Base-by-base conservation (phyloP, 768 basidiomycete genomes). In the Termitomyces sp. region DNA sequence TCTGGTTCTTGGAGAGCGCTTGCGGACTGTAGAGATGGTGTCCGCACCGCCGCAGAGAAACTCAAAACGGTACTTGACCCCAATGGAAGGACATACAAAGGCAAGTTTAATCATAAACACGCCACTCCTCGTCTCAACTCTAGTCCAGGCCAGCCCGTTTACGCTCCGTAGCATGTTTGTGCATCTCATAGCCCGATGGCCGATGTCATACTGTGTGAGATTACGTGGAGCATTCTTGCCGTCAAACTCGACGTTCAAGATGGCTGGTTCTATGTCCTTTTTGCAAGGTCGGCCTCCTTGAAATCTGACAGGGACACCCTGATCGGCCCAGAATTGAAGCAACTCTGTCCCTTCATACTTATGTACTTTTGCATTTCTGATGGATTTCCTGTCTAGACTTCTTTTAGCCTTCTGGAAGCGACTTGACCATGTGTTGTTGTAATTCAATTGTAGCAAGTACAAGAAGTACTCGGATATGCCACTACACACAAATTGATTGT, bases 1-100 rank as follows among this genome's bases (percentile, higher is more conserved):
- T 82, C 85, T 0, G 83, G 81, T 0, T 80, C 82, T 20, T 92
- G 88, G 87, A 74, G 79, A 31, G 86, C 83, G 16, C 71, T 92
- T 59, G 82, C 83, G 43, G 82, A 84, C 22, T 83, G 82, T 64
- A 76, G 83, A 56, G 81, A 82, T n/a, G 76, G 78, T 4, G 83
- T 92, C 22, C 77, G 80, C 39, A 79, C 75, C 36, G 79, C 84
- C 31, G 90, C 86, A 10, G 71, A 71, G 31, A 86, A 82, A 64
- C 74, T 92, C 63, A 85, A 85, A 67, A 74, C 68, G 48, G 61
- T 83, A 13, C 63, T 84, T 44, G 87, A 88, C 63, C 72, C 77
- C 52, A 83, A 85, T 61, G 82, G 83, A 65, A 69, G 70, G 58
- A 77, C 78, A 4, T 80, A 79, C 60, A 68, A 67, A 70, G 79